Evolutionary conservation across 768 basidiomycete genomes (phyloP).

Genomic region (Amanita polypyramis): DNA sequence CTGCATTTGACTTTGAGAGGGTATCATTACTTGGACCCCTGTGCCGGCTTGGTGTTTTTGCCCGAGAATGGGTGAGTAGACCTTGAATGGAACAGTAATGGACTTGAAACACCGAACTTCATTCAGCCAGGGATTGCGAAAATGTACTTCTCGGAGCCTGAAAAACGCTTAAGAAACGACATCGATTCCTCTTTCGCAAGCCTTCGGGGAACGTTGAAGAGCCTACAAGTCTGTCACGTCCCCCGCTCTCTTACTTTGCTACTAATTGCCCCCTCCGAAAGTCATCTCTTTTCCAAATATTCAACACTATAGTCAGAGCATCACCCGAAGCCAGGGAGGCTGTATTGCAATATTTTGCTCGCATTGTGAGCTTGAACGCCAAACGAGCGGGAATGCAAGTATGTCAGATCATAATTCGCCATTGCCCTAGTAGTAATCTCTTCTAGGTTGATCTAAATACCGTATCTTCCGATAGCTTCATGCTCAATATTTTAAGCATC

Average conservation of each 20-base stretch:
- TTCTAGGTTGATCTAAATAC: conserved; percentile 70
- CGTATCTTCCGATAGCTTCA: conserved; percentile 85
- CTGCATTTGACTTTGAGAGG: conserved; percentile 51
- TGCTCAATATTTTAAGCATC: conserved; percentile 82
- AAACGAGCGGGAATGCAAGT: conserved; percentile 91
- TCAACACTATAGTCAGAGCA: conserved; percentile 81
- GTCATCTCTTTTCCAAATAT: conserved; percentile 73
- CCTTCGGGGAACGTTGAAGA: conserved; percentile 77
- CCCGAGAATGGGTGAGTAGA: conserved; percentile 75
- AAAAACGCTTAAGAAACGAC: conserved; percentile 62
- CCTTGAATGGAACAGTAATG: background rate
- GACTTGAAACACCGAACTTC: conserved; percentile 2
- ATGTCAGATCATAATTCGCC: conserved; percentile 7
- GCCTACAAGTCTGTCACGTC: conserved; percentile 51
- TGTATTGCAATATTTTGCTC: conserved; percentile 74
- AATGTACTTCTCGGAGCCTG: conserved; percentile 79
- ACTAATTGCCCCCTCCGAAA: conserved; percentile 11
- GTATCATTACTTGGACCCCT: conserved; percentile 75
- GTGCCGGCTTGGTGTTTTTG: conserved; percentile 75
- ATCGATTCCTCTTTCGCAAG: conserved; percentile 78
- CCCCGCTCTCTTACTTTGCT: background rate
- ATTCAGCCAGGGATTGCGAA: conserved; percentile 62
- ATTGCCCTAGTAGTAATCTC: background rate
- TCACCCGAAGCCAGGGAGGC: conserved; percentile 71
- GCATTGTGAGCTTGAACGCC: conserved; percentile 62